Evolutionary conservation across 2,329 filamentous ascomycete genomes (phyloP).

Genomic region (Colletotrichum camelliae): DNA sequence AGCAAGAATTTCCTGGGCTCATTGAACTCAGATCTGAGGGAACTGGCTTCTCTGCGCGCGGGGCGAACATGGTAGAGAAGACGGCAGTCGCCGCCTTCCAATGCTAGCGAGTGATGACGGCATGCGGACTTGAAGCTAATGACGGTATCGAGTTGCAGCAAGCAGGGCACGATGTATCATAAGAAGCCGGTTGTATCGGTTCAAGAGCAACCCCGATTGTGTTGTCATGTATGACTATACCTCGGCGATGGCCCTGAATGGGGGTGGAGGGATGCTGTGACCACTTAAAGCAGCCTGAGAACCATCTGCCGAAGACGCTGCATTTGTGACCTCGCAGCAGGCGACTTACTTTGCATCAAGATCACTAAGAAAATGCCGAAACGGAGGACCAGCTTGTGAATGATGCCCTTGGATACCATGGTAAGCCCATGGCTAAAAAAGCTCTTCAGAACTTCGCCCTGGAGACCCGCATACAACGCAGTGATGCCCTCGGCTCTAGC

Average conservation of each 20-base stretch:
- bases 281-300: neutral
- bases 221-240: neutral
- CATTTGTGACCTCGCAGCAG: constrained; percentile 23
- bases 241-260: neutral
- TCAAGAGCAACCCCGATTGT: neutral
- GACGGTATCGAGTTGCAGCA: neutral
- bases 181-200: neutral
- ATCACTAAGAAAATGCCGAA: constrained; percentile 64
- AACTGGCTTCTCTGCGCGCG: constrained; percentile 91
- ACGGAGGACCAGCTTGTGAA: constrained; percentile 75
- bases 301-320: constrained; percentile 14
- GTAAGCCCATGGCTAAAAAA: constrained; percentile 88
- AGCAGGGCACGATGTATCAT: neutral
- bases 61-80: constrained; percentile 81
- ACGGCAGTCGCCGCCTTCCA: constrained; percentile 77
- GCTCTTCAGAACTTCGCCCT: constrained; percentile 78
- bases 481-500: constrained; percentile 67
- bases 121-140: neutral
- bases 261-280: neutral
- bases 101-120: constrained; percentile 56
- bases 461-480: constrained; percentile 78
- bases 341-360: neutral
- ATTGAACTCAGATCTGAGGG: constrained; percentile 85
- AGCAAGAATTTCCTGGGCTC: constrained; percentile 72
- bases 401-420: constrained; percentile 83